Conservation (phyloP, 2,329 filamentous ascomycete species). For the Cordyceps cicadae region DNA sequence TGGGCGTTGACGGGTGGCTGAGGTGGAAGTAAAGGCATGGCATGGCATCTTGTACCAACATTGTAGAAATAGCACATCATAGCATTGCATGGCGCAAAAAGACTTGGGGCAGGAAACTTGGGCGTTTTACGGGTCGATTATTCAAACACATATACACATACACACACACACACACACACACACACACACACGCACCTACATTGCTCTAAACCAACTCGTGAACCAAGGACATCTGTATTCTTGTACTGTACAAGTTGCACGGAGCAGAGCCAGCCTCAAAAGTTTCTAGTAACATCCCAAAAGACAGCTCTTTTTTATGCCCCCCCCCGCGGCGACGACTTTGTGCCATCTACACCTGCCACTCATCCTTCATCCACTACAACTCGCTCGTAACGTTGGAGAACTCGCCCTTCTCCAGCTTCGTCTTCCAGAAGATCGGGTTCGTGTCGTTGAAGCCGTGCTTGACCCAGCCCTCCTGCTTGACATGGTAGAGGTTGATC, state of each 20-base stretch:
- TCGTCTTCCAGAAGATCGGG: constrained; percentile 99
- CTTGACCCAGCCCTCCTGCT: constrained; percentile 98
- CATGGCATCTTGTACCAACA: background rate
- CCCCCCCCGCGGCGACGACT: background rate
- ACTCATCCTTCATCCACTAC: constrained; percentile 33
- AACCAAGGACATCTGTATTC: constrained; percentile 9
- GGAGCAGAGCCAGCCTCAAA: background rate
- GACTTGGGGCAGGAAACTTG: background rate
- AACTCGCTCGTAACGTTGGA: constrained; percentile 82
- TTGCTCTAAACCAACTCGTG: background rate
- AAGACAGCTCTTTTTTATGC: background rate
- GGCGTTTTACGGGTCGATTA: background rate
- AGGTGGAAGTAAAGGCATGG: constrained; percentile 14
- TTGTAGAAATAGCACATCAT: constrained; percentile 1
- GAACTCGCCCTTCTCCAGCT: constrained; percentile 97
- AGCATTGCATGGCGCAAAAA: background rate
- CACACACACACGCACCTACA: background rate
- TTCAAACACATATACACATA: background rate
- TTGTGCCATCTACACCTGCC: background rate
- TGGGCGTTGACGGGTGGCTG: constrained; percentile 48
- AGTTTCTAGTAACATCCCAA: background rate
- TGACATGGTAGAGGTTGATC: constrained; percentile 98
- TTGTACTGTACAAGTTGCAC: constrained; percentile 22
- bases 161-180: background rate
- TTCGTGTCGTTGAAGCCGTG: constrained; percentile 98